phyloP scores from a whole-genome alignment of 2,329 filamentous ascomycete species.

The Xylariaceae sp. region DNA sequence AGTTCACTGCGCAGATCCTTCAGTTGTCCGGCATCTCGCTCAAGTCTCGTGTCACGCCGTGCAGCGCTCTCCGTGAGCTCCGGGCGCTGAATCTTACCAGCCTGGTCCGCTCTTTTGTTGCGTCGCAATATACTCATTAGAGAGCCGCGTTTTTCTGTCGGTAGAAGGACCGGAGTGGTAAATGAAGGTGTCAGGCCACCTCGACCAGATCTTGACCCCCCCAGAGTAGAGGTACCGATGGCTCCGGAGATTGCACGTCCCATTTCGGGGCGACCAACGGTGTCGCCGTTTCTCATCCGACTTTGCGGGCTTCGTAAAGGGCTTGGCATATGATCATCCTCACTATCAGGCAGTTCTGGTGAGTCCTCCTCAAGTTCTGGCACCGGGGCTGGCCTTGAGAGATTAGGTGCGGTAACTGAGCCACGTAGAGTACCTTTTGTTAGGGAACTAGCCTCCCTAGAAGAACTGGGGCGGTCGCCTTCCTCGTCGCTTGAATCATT shows the following conservation, averaged over 20 bases:
- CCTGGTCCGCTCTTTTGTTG: constrained; percentile 59
- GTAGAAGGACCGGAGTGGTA: constrained; percentile 32
- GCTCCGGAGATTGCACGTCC: constrained; percentile 32
- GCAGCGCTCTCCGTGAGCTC: constrained; percentile 63
- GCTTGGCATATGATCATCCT: constrained; percentile 50
- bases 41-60: constrained; percentile 65
- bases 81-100: constrained; percentile 59
- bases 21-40: constrained; percentile 62
- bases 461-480: constrained; percentile 45
- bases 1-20: constrained; percentile 49
- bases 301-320: constrained; percentile 35
- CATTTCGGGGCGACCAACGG: constrained; percentile 19
- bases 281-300: constrained; percentile 25
- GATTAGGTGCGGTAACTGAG: constrained; percentile 43
- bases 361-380: constrained; percentile 57
- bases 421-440: constrained; percentile 41
- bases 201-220: constrained; percentile 35
- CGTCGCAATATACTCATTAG: constrained; percentile 68
- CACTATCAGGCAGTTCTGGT: constrained; percentile 66
- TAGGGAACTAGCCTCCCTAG: constrained; percentile 33
- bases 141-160: constrained; percentile 51
- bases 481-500: constrained; percentile 75
- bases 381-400: constrained; percentile 64
- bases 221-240: constrained; percentile 39
- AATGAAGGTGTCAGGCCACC: constrained; percentile 31